phyloP scores from a whole-genome alignment of 495 filamentous ascomycete species.

The Peziza echinospora region DNA sequence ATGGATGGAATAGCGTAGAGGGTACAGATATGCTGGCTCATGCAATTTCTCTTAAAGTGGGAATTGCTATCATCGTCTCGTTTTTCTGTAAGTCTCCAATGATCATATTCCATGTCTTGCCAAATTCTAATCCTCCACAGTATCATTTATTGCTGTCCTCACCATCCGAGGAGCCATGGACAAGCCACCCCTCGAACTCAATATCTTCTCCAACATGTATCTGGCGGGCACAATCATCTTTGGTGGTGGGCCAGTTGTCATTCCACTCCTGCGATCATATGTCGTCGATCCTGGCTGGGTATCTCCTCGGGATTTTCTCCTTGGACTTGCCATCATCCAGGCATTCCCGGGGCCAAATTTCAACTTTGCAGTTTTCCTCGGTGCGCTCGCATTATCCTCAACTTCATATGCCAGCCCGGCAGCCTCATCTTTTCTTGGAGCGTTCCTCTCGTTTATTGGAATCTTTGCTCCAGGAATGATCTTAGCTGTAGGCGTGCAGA shows the following conservation, averaged over 20 bases:
- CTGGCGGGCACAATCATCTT: constrained; percentile 81
- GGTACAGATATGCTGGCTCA: constrained; percentile 8
- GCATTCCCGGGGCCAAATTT: constrained; percentile 74
- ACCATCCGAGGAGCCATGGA: constrained; percentile 30
- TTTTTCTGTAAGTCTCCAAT: constrained; percentile 33
- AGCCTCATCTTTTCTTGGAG: constrained; percentile 29
- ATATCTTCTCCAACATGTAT: constrained; percentile 61
- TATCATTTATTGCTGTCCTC: constrained; percentile 39
- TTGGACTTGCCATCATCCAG: constrained; percentile 66
- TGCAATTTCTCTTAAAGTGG: constrained; percentile 11
- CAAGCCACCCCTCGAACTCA: constrained; percentile 28
- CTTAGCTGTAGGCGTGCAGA: constrained; percentile 43
- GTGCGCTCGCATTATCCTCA: constrained; percentile 31
- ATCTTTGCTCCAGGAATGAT: constrained; percentile 55
- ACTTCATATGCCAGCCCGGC: constrained; percentile 14
- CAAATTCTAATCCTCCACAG: neutral
- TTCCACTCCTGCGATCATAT: constrained; percentile 58
- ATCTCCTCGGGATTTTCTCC: constrained; percentile 52
- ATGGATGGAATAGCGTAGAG: neutral
- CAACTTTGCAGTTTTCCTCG: constrained; percentile 69
- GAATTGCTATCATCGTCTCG: constrained; percentile 18
- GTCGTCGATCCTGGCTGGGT: constrained; percentile 68
- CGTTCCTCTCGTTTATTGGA: constrained; percentile 41
- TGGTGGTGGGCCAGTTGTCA: constrained; percentile 68
- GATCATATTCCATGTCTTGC: neutral